phyloP scores from a whole-genome alignment of 805 yeast genomes.

The Maudiozyma saulgeensis region DNA sequence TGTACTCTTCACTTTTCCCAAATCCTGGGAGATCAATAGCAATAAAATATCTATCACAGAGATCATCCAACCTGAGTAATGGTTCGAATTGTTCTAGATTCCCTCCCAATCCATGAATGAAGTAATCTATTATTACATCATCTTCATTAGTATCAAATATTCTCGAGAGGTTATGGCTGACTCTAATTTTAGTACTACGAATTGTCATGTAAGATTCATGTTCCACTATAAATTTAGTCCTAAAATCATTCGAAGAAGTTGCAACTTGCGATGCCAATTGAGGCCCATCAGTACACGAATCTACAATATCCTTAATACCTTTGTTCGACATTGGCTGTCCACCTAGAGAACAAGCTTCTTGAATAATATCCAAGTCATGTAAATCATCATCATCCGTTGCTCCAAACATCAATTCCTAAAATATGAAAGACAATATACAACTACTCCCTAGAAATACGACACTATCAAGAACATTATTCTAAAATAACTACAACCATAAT shows the following conservation, averaged over 20 bases:
- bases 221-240: conserved; percentile 13
- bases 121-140: conserved; percentile 39
- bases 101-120: conserved; percentile 88
- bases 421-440: too few species aligned
- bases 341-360: conserved; percentile 9
- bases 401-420: too few species aligned
- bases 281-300: conserved; percentile 9
- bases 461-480: too few species aligned
- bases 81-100: conserved; percentile 79
- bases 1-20: conserved; percentile 40
- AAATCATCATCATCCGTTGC: too few species aligned
- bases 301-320: conserved; percentile 13
- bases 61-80: conserved; percentile 45
- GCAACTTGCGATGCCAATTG: conserved; percentile 6
- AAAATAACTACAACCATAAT: too few species aligned
- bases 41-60: conserved; percentile 53
- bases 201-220: conserved; percentile 9
- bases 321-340: conserved; percentile 15
- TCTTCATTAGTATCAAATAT: neutral
- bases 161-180: conserved; percentile 17
- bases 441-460: too few species aligned
- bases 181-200: conserved; percentile 8
- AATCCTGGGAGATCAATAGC: conserved; percentile 85
- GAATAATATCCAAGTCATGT: neutral
- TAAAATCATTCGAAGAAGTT: conserved; percentile 14